Evolutionary conservation across 345 rosid genomes (phyloP).

Genomic region (Carallia pectinifolia): DNA sequence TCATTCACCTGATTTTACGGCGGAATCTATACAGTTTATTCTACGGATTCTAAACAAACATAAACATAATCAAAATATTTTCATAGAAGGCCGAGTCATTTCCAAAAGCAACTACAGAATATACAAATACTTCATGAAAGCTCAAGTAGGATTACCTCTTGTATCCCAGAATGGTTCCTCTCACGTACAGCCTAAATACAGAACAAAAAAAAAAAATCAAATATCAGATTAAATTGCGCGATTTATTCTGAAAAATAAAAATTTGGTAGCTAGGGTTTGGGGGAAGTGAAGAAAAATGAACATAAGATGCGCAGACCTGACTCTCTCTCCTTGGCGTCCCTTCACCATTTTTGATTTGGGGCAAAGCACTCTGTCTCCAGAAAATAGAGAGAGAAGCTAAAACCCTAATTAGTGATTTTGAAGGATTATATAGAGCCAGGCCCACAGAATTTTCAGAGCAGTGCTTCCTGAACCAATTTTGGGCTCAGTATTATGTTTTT

Average conservation of each 20-base stretch:
- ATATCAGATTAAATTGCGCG: not conserved
- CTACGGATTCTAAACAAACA: too few species aligned
- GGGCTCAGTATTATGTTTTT: too few species aligned
- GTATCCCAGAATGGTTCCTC: constrained; percentile 85
- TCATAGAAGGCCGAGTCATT: too few species aligned
- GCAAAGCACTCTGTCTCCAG: not conserved
- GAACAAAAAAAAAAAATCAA: not conserved
- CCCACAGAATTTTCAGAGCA: not conserved
- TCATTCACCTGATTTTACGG: too few species aligned
- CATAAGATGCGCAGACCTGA: constrained; percentile 45
- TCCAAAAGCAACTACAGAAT: not conserved
- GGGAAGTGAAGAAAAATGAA: not conserved
- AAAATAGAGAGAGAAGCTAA: not conserved
- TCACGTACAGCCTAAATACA: constrained; percentile 63
- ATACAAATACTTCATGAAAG: not conserved
- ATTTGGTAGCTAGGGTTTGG: not conserved
- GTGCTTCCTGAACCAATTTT: not conserved
- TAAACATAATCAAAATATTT: too few species aligned
- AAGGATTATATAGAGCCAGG: not conserved
- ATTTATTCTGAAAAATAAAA: not conserved
- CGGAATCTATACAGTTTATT: too few species aligned
- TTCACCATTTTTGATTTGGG: constrained; percentile 56
- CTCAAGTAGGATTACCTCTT: constrained; percentile 48
- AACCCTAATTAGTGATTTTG: not conserved
- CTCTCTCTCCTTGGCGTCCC: constrained; percentile 94